A percentile compares a stretch with the other conserved stretches of the same genome.
These are phyloP conservation scores for Globisporangium middletonii DNA, from an alignment of 352 stramenopile genomes.

Conservation along the genomic window DNA sequence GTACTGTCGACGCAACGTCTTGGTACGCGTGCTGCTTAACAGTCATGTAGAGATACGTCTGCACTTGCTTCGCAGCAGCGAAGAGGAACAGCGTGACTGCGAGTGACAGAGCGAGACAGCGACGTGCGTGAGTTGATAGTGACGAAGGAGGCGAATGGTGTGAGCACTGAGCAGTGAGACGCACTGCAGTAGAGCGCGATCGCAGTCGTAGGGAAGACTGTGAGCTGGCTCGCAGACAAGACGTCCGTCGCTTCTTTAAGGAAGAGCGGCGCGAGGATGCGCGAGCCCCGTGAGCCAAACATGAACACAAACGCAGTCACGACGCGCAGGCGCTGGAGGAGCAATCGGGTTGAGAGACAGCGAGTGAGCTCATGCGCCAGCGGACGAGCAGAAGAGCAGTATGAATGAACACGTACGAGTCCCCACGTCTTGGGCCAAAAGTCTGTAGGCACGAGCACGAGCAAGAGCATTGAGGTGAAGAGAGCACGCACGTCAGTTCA, in stretches of 20 bases:
- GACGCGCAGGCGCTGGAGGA: constrained; percentile 44
- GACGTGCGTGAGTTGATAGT: background rate
- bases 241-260: constrained; percentile 60
- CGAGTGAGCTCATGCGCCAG: background rate
- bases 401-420: constrained; percentile 23
- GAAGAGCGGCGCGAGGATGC: constrained; percentile 66
- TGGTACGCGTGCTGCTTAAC: constrained; percentile 97
- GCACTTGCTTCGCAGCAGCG: constrained; percentile 90
- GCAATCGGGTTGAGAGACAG: background rate
- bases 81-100: constrained; percentile 60
- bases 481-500: background rate
- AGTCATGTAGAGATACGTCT: constrained; percentile 90
- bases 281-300: constrained; percentile 57
- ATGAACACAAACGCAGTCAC: constrained; percentile 61
- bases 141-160: background rate
- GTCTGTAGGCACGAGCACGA: constrained; percentile 20
- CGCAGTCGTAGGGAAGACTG: constrained; percentile 29
- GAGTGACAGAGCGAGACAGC: background rate
- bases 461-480: background rate
- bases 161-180: constrained; percentile 1
- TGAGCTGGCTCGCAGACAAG: constrained; percentile 33
- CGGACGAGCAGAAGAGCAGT: too few species aligned
- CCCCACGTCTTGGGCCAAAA: constrained; percentile 71
- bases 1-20: constrained; percentile 85
- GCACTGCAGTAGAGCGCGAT: constrained; percentile 62